Base-by-base conservation (phyloP, 257 asterid species). In the Nicotiana otophora region DNA sequence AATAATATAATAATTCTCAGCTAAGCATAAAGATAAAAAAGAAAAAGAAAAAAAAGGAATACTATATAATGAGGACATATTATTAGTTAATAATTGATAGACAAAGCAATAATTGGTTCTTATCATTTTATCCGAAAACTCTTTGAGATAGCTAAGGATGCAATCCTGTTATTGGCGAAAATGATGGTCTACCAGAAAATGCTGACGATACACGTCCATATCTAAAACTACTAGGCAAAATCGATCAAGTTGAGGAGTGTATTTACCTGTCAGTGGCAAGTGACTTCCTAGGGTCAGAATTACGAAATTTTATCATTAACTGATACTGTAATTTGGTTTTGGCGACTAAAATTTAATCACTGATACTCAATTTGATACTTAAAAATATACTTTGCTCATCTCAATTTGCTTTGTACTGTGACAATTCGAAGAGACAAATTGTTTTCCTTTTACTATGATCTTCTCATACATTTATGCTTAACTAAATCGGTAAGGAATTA, bases 41-140 rank as follows among this genome's bases (percentile, higher is more conserved):
- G 16, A 33, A 10, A 42, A 42, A 69, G 11, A 5, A 69, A 20
- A 57, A 46, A 42, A 46, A 42, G 34, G 34, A 42, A 14, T 42
- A 42, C 17, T 3, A 46, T 23, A 58, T 75, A 34, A 33, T 17
- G 28, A 26, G 42, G 26, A 51, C 1, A 46, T 20, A 72, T 46
- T 70, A 70, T 46, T 42, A 72, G 34, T 72, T 74, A 74, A 48
- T 48, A 10, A 15, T 75, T 75, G 26, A 51, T 15, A 7, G 80
- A 75, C 42, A 75, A 75, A 75, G 26, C 80, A 75, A 75, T 75
- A 26, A 75, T 75, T 75, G 80, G 80, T 75, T 74, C 63, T 51
- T 51, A 75, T 75, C 80, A 75, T 75, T 51, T 51, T 75, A 75
- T 75, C 80, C 63, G 1, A 26, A 48, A 48, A 48, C 39, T 3